phyloP scores from a whole-genome alignment of 2,329 filamentous ascomycete genomes.

The Phialophora macrospora region DNA sequence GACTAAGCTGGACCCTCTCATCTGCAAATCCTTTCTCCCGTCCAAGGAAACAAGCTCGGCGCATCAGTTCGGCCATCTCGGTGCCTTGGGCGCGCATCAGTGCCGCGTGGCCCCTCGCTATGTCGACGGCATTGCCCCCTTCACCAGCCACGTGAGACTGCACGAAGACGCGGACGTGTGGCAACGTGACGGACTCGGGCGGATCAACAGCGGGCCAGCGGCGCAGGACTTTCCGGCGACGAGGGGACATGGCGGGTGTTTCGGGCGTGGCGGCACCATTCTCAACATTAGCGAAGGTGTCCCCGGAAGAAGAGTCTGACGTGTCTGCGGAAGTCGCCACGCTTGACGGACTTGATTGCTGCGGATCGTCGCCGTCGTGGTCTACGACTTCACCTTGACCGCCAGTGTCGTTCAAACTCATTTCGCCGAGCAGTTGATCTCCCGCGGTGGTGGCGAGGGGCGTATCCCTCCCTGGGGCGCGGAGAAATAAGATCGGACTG shows the following conservation, averaged over 20 bases:
- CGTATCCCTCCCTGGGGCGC: slow-evolving; percentile 49
- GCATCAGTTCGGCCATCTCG: slow-evolving; percentile 51
- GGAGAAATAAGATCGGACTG: slow-evolving; percentile 50
- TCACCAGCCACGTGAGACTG: background rate
- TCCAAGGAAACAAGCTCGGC: slow-evolving; percentile 51
- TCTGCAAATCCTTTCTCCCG: slow-evolving; percentile 48
- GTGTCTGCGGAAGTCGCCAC: background rate
- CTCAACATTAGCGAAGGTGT: background rate
- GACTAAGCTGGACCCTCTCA: slow-evolving; percentile 41
- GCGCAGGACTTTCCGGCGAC: slow-evolving; percentile 36
- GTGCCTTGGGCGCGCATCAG: slow-evolving; percentile 47
- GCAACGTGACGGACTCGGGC: slow-evolving; percentile 35
- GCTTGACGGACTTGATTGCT: slow-evolving; percentile 6
- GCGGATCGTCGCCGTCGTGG: slow-evolving; percentile 27
- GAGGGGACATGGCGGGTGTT: background rate
- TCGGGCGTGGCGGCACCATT: too few species aligned
- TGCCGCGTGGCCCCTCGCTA: slow-evolving; percentile 24
- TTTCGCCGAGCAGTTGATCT: slow-evolving; percentile 24
- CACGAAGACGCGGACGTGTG: slow-evolving; percentile 34
- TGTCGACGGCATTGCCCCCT: background rate
- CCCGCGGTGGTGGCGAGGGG: slow-evolving; percentile 32
- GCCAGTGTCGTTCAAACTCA: slow-evolving; percentile 25
- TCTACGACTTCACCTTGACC: slow-evolving; percentile 15
- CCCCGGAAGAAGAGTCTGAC: background rate
- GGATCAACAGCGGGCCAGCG: slow-evolving; percentile 35